Base-by-base conservation (phyloP, 2,329 filamentous ascomycete species). In the Calonectria pteridis region DNA sequence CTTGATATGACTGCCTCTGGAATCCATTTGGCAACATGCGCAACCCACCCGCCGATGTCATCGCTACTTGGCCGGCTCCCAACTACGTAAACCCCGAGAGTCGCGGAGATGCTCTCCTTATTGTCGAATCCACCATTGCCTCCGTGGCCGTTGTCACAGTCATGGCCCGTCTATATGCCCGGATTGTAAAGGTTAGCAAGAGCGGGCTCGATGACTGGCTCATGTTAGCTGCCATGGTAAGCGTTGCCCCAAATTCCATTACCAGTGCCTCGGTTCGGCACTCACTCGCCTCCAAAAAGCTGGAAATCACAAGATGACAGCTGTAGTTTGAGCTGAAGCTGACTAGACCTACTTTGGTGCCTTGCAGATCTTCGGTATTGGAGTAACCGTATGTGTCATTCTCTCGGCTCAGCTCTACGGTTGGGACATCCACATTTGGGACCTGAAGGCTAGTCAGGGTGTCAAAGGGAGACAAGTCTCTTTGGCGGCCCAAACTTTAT, bases 151-250 rank as follows among this genome's bases (percentile, higher is more conserved):
- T 85, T 23, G 62, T 84, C 16, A 82, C 81, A 26, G 77, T 87
- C 11, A 63, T 75, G 31, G 78, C 85, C 63, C 83, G 86, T 18
- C 79, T 87, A 49, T 86, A 85, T 58, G 85, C 85, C 59, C 80
- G 84, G 13, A 72, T 83, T 2, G 69, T 76, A 69, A 80, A 84
- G 43, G 79, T 86, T 40, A 80, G 81, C 53, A 82, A 80, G 64
- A 80, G 73, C 46, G 83, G 84, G 40, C 78, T 81, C 67, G 86
- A 87, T 73, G 86, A 87, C 77, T 86, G 83, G 85, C 67, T 87
- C 16, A 87, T 87, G 85, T 73, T 85, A 6, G 81, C 69, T 40
- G 84, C 84, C 5, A 81, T 82, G 74, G 84, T 86, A 78, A 71
- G 81, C 62, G 72, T 14, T 18, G 5, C n/a, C 55, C 26, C 26